phyloP scores from a whole-genome alignment of 1,284 basidiomycete genomes.

The Puccinia novopanici region DNA sequence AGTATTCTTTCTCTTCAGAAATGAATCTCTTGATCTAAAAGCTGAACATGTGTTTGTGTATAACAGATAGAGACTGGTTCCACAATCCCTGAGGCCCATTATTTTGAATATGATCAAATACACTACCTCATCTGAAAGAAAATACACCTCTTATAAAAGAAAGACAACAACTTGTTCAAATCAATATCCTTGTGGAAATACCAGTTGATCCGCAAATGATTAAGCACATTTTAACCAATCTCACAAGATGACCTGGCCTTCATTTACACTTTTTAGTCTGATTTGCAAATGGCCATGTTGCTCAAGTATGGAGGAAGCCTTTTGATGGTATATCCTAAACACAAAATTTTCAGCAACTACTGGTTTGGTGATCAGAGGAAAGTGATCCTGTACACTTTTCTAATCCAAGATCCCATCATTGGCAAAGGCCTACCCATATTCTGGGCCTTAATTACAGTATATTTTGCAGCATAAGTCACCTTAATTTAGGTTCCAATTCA shows the following conservation, averaged over 20 bases:
- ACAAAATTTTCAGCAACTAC: neutral
- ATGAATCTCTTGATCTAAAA: too few species aligned
- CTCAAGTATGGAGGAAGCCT: neutral
- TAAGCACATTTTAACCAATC: neutral
- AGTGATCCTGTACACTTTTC: neutral
- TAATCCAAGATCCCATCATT: neutral
- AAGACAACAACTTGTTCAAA: neutral
- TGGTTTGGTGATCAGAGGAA: neutral
- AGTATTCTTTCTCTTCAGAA: too few species aligned
- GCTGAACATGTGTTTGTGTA: too few species aligned
- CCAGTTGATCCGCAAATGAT: neutral
- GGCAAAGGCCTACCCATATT: neutral
- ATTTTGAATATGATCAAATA: neutral
- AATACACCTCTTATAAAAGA: neutral
- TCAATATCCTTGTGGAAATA: neutral
- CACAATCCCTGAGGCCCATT: neutral
- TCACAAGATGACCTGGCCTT: neutral
- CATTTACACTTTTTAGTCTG: neutral
- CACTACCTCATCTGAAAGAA: neutral
- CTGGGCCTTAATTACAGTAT: constrained; percentile 3
- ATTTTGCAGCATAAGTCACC: neutral
- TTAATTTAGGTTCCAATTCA: neutral
- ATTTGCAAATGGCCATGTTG: neutral
- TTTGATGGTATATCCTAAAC: neutral
- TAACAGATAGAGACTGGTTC: too few species aligned